phyloP scores from a whole-genome alignment of 2,329 filamentous ascomycete species.

The Colletotrichum spaethianum region DNA sequence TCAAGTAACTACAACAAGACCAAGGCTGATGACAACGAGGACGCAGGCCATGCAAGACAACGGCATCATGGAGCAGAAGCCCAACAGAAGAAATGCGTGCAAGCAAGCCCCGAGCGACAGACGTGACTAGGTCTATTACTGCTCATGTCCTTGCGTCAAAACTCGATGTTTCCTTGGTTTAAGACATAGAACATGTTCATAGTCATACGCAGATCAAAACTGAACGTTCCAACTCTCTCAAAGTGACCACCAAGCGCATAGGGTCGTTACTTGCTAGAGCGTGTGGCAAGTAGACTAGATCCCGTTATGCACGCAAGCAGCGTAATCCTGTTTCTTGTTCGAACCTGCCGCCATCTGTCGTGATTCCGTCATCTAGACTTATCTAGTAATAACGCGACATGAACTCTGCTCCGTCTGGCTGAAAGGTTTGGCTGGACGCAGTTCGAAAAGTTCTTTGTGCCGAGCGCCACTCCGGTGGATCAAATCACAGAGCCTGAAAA shows the following conservation, averaged over 20 bases:
- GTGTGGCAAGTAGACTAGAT: not conserved
- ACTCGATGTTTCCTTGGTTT: too few species aligned
- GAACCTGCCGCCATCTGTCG: not conserved
- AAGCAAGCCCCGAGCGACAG: not conserved
- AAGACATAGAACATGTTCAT: not conserved
- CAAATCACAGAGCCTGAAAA: not conserved
- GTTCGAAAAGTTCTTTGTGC: not conserved
- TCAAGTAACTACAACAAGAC: not conserved
- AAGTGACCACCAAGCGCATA: not conserved
- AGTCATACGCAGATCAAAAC: not conserved
- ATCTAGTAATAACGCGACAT: not conserved
- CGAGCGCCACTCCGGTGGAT: not conserved
- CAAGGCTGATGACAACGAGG: not conserved
- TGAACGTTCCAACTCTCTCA: not conserved
- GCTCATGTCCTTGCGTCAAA: too few species aligned
- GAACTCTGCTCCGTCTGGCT: not conserved
- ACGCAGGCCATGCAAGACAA: not conserved
- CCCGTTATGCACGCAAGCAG: not conserved
- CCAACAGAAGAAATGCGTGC: not conserved
- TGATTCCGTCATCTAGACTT: not conserved
- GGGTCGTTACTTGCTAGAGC: not conserved
- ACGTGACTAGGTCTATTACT: not conserved
- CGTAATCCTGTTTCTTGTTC: too few species aligned
- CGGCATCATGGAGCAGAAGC: not conserved
- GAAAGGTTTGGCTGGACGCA: too few species aligned